phyloP scores from a whole-genome alignment of 345 rosid species.

The Lagerstroemia speciosa region DNA sequence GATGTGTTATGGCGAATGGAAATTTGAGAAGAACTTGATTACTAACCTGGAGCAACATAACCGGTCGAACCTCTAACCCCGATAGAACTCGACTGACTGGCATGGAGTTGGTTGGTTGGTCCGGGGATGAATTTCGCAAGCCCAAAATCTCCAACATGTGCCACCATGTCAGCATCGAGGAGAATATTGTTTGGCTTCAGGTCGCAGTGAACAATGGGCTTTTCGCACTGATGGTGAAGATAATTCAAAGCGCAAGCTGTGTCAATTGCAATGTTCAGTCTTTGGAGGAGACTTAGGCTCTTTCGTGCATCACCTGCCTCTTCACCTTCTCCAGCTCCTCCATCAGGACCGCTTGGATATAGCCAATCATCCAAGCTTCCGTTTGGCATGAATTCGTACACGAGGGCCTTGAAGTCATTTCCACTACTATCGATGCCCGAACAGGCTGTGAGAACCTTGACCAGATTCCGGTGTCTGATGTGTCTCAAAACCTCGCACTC shows the following conservation, averaged over 20 bases:
- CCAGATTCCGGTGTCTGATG: conserved; percentile 14
- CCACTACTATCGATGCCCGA: conserved; percentile 13
- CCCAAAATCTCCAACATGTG: conserved; percentile 40
- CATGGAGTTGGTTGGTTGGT: not conserved
- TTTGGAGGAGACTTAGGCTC: conserved; percentile 5
- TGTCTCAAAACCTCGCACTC: conserved; percentile 15
- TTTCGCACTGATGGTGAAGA: conserved; percentile 24
- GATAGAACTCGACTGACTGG: conserved; percentile 17
- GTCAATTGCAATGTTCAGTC: conserved; percentile 28
- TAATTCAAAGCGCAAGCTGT: conserved; percentile 28
- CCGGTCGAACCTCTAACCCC: conserved; percentile 37
- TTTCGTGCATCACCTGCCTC: not conserved
- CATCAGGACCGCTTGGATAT: not conserved
- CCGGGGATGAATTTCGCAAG: conserved; percentile 24
- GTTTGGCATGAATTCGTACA: conserved; percentile 15
- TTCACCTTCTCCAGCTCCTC: conserved; percentile 2
- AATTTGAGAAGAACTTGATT: too few relatives aligned
- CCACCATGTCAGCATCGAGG: conserved; percentile 26
- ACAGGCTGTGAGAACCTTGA: conserved; percentile 15
- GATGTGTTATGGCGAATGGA: too few relatives aligned
- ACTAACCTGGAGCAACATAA: conserved; percentile 48
- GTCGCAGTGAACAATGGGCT: conserved; percentile 28
- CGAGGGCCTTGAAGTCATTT: conserved; percentile 12
- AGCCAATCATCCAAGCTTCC: conserved; percentile 16
- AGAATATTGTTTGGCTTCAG: conserved; percentile 27